Evolutionary conservation across 495 filamentous ascomycete species (phyloP).

Genomic region (Aspergillus wentii): DNA sequence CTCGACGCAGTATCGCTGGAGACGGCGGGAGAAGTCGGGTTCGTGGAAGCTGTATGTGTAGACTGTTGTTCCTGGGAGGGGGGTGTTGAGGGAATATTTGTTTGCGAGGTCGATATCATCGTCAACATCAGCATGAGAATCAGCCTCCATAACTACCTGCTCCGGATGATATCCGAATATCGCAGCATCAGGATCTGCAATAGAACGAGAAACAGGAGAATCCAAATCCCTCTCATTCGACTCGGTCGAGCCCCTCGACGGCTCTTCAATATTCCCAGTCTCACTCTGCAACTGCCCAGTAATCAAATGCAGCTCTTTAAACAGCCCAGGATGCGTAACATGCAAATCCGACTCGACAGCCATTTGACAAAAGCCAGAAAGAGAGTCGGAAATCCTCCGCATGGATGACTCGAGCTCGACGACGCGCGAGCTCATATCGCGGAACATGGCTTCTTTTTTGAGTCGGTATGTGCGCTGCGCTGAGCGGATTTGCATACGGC

Average conservation of each 20-base stretch:
- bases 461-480: slow-evolving; percentile 82
- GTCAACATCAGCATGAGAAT: not conserved
- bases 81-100: not conserved
- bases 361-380: slow-evolving; percentile 59
- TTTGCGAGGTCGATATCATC: not conserved
- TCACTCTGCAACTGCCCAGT: not conserved
- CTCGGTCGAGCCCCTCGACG: not conserved
- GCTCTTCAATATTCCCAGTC: not conserved
- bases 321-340: slow-evolving; percentile 25
- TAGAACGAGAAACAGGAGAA: not conserved
- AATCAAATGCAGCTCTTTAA: slow-evolving; percentile 18
- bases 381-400: slow-evolving; percentile 65
- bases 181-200: too few species aligned
- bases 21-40: slow-evolving; percentile 58
- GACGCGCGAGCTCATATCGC: slow-evolving; percentile 64
- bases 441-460: slow-evolving; percentile 79
- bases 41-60: slow-evolving; percentile 43
- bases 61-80: not conserved
- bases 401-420: slow-evolving; percentile 60
- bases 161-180: too few species aligned
- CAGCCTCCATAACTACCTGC: not conserved
- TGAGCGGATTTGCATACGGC: slow-evolving; percentile 79
- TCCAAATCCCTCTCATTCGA: not conserved
- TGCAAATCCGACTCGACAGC: slow-evolving; percentile 42
- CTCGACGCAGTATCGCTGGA: slow-evolving; percentile 66